Base-by-base conservation (phyloP, 1,284 basidiomycete genomes). In the Cerrena zonata region DNA sequence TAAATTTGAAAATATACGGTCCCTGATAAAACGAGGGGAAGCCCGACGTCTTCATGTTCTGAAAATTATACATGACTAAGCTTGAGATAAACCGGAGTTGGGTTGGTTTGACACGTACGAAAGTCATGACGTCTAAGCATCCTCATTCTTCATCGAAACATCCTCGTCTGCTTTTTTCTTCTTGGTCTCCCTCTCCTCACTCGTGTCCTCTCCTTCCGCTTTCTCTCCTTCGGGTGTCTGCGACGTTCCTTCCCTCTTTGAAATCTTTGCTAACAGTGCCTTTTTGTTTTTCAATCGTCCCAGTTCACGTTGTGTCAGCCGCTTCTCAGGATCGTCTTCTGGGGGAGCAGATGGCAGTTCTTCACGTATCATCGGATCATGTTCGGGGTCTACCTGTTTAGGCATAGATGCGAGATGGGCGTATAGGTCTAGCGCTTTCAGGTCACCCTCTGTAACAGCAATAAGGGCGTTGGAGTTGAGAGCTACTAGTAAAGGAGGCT, bases 401-500 rank as follows among this genome's bases (percentile, higher is more conserved):
- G 87, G 87, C 57, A 89, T 68, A 13, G 76, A 70, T 0, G 69
- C 65, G 18, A 90, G 71, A 39, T 76, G 70, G 3, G 72, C 68
- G 59, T 90, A 89, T 2, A 88, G 66, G 48, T 85, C 79, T 2
- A 89, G 69, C 2, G 66, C 60, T 53, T 76, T 71, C 4, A 84
- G 62, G 10, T 80, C 78, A 5, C 70, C 71, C 4, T 61, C 47
- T 0, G 75, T 70, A 10, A 79, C 82, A 83, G 59, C 52, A 24
- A 73, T 50, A 3, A 69, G 54, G 45, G 62, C 69, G 41, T 56
- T 65, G 4, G 71, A 62, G 53, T 77, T 79, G 13, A 81, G 66
- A 0, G 72, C 23, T 3, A 12, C 3, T 12, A 54, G 5, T 56
- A 39, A 21, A 74, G 53, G 23, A 22, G 19, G 19, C 11, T 11